Evolutionary conservation across 2,329 filamentous ascomycete genomes (phyloP).

Genomic region (Epichloe brachyelytri): DNA sequence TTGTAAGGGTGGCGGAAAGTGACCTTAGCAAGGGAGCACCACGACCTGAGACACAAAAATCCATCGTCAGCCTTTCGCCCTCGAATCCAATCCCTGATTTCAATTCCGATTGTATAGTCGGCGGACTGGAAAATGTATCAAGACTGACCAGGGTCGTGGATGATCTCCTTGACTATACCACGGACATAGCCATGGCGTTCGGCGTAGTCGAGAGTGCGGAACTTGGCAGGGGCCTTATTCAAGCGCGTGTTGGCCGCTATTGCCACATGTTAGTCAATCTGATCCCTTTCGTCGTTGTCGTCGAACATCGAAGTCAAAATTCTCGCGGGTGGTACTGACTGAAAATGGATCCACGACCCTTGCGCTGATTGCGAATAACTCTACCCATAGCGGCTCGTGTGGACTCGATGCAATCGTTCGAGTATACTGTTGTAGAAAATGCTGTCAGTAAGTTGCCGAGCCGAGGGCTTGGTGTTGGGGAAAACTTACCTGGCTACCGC

Average conservation of each 20-base stretch:
- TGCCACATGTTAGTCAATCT: slow-evolving; percentile 18
- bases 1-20: slow-evolving; percentile 96
- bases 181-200: slow-evolving; percentile 97
- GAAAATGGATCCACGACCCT: slow-evolving; percentile 47
- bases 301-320: slow-evolving; percentile 11
- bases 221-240: slow-evolving; percentile 76
- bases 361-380: slow-evolving; percentile 55
- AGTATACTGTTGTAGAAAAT: slow-evolving; percentile 14
- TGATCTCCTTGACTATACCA: slow-evolving; percentile 96
- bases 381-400: slow-evolving; percentile 36
- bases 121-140: slow-evolving; percentile 1
- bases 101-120: not conserved
- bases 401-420: slow-evolving; percentile 21
- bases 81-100: not conserved
- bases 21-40: slow-evolving; percentile 97
- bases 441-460: slow-evolving; percentile 7
- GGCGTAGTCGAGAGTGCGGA: slow-evolving; percentile 91
- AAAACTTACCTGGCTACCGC: slow-evolving; percentile 25
- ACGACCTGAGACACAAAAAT: slow-evolving; percentile 37
- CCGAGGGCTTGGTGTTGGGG: slow-evolving; percentile 12
- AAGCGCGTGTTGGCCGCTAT: slow-evolving; percentile 73
- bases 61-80: slow-evolving; percentile 13
- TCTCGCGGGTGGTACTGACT: slow-evolving; percentile 27
- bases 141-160: slow-evolving; percentile 77
- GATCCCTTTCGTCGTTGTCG: slow-evolving; percentile 8